These are phyloP conservation scores for Verticillium nubilum DNA, from an alignment of 2,329 filamentous ascomycete genomes.

Conservation along the genomic window DNA sequence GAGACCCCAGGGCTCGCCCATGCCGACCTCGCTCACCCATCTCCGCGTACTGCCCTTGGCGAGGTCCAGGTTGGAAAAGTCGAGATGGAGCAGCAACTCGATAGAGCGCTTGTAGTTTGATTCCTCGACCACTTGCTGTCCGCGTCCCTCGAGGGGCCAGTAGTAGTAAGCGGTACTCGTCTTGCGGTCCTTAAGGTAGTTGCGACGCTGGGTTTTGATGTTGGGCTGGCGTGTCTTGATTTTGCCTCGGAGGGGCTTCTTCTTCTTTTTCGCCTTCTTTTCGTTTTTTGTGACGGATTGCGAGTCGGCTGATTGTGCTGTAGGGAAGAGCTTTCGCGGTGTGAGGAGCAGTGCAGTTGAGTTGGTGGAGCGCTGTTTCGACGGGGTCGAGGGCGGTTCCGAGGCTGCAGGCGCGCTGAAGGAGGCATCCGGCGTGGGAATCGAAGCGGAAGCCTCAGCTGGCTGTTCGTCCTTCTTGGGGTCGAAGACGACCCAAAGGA, in stretches of 20 bases:
- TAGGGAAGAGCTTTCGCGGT: conserved; percentile 24
- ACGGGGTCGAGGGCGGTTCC: conserved; percentile 23
- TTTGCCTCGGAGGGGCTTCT: conserved; percentile 47
- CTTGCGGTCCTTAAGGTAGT: conserved; percentile 43
- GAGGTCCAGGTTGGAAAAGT: conserved; percentile 63
- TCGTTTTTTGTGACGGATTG: conserved; percentile 25
- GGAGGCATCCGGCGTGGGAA: conserved; percentile 22
- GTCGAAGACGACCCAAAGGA: conserved; percentile 88
- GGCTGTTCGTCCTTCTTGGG: conserved; percentile 23
- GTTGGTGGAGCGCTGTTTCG: conserved; percentile 16
- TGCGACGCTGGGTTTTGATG: conserved; percentile 54
- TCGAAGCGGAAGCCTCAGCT: conserved; percentile 6
- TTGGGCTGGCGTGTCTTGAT: conserved; percentile 60
- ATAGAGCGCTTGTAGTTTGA: conserved; percentile 61
- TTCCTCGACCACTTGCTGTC: conserved; percentile 58
- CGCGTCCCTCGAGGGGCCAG: conserved; percentile 59
- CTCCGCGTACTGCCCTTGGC: conserved; percentile 60
- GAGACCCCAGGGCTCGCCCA: conserved; percentile 46
- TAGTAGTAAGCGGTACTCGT: conserved; percentile 56
- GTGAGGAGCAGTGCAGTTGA: conserved; percentile 24
- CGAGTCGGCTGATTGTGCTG: not conserved
- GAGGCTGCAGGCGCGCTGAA: conserved; percentile 15
- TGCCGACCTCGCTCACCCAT: conserved; percentile 64
- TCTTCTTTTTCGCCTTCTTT: conserved; percentile 36
- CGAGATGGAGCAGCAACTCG: conserved; percentile 66